A percentile compares a stretch with the other conserved stretches of the same genome.
These are phyloP conservation scores for Thielaviopsis musarum DNA, from an alignment of 2,329 filamentous ascomycete genomes.

Conservation along the genomic window DNA sequence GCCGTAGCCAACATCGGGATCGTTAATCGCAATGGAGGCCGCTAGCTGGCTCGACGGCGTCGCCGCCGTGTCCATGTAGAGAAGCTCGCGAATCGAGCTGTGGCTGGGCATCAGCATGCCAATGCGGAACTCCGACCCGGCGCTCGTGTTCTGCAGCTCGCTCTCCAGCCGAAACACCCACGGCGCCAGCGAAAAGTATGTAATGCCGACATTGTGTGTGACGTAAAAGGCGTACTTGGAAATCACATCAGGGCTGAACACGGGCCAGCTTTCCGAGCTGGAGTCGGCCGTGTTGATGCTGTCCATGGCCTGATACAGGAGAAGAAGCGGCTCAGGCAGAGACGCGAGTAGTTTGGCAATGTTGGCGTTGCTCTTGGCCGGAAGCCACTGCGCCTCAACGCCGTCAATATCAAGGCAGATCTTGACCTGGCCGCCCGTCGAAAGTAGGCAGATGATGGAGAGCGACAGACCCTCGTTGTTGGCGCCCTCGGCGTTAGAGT, in stretches of 20 bases:
- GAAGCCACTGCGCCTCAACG: constrained; percentile 49
- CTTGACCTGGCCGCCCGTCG: constrained; percentile 42
- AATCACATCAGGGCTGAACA: constrained; percentile 43
- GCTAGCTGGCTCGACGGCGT: constrained; percentile 33
- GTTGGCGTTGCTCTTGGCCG: constrained; percentile 35
- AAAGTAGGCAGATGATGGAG: constrained; percentile 41
- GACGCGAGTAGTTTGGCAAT: constrained; percentile 23
- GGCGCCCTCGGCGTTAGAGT: constrained; percentile 39
- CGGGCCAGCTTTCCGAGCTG: constrained; percentile 41
- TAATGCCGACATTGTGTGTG: constrained; percentile 43
- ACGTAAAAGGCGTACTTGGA: constrained; percentile 48
- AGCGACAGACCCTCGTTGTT: constrained; percentile 44
- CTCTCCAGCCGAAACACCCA: constrained; percentile 49
- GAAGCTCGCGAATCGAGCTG: constrained; percentile 36
- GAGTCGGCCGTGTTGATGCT: constrained; percentile 38
- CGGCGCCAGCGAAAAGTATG: constrained; percentile 39
- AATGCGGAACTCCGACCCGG: constrained; percentile 44
- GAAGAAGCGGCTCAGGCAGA: constrained; percentile 29
- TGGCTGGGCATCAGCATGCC: constrained; percentile 42
- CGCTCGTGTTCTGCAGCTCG: constrained; percentile 38
- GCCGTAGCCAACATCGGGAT: constrained; percentile 48
- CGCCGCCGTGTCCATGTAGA: constrained; percentile 36
- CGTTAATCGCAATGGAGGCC: constrained; percentile 35
- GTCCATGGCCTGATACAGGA: constrained; percentile 47
- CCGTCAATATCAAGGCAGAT: constrained; percentile 45